Base-by-base conservation (phyloP, 306 rosid species). In the Citrullus amarus region DNA sequence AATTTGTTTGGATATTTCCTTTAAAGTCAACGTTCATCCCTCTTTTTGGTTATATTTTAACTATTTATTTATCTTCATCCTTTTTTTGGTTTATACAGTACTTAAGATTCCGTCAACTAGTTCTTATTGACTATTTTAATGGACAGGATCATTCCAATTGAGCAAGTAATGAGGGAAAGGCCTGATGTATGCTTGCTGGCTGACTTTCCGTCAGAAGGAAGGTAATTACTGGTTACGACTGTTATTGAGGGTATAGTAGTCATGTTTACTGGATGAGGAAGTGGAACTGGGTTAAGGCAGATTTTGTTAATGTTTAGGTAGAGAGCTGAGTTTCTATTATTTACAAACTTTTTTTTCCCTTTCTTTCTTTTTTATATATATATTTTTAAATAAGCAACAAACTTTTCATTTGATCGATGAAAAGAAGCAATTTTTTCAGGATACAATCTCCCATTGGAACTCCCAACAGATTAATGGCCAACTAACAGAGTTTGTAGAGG, bases 161-260 rank as follows among this genome's bases (percentile, higher is more conserved):
- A 91, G 83, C 92, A 90, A 82, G 89, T 95, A 74, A 66, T 90
- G 86, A 96, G 90, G 81, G 88, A 86, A 79, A 92, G 97, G 85
- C 96, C 97, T 73, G 89, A 88, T 46, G 80, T 95, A 70, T 82
- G 83, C 77, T 80, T 95, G 86, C 88, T 91, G 82, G 96, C 97
- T 25, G 99, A 95, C 77, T 90, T 92, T 88, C 99, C 99, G 60
- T 61, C 90, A 3, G 99, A 95, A 83, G 97, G 96, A 87, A 92
- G 99, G 99, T 95, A 80, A 61, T 80, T 41, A 16, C 76, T 39
- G 10, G 51, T 11, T 56, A 44, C 4, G 6, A 48, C 32, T 55
- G 14, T 20, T 57, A 16, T 76, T 57, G 50, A 9, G 9, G 74
- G 36, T 69, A 69, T 69, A 69, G 12, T 69, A 12, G n/a, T 69